Evolutionary conservation across 139 green algal genomes (phyloP).

Genomic region (Volvox reticuliferus): DNA sequence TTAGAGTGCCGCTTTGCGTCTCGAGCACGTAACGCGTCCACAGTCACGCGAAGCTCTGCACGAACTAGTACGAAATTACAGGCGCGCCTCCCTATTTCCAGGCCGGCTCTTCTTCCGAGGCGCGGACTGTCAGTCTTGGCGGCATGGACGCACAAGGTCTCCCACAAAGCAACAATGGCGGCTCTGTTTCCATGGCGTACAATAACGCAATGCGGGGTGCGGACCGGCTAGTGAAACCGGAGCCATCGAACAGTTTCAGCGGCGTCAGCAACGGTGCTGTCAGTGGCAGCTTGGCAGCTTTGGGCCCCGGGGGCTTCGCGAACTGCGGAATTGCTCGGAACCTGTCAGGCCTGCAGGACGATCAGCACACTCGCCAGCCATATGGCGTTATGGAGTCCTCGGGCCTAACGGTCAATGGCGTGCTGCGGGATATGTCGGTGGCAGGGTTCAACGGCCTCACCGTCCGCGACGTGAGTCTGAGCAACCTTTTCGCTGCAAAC

Average conservation of each 20-base stretch:
- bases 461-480: not conserved
- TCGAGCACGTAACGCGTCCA: not conserved
- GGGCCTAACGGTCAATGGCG: not conserved
- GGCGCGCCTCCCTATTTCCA: not conserved
- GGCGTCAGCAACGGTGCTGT: not conserved
- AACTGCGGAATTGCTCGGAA: not conserved
- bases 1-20: not conserved
- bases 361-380: slow-evolving; percentile 9
- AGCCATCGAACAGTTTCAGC: not conserved
- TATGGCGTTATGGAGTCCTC: not conserved
- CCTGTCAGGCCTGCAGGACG: not conserved
- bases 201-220: not conserved
- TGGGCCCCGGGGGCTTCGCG: not conserved
- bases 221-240: not conserved
- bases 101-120: not conserved
- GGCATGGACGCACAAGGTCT: not conserved
- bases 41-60: too few species aligned
- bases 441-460: not conserved
- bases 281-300: not conserved
- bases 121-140: not conserved
- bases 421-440: not conserved
- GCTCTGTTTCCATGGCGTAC: not conserved
- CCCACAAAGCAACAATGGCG: not conserved
- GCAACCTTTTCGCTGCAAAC: not conserved
- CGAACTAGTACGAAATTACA: too few species aligned